A percentile compares a stretch with the other conserved stretches of the same genome.
Conservation (phyloP, 768 basidiomycete genomes). For the Trametes villosa region DNA sequence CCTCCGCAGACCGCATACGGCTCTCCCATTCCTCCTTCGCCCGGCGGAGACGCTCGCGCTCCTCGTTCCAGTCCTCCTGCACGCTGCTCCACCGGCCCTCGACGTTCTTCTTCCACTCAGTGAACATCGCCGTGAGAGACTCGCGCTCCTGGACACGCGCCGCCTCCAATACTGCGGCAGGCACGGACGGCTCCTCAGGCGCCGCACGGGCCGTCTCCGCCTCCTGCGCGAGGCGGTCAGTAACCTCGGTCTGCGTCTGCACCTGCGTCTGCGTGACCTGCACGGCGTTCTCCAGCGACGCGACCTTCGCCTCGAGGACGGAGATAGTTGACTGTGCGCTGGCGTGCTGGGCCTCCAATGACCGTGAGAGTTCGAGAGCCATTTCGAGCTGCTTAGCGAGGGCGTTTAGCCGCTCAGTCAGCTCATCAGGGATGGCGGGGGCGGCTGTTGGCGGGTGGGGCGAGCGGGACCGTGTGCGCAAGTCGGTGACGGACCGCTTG, state of each 20-base stretch:
- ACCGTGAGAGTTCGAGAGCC: slow-evolving; percentile 71
- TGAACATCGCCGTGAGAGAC: slow-evolving; percentile 56
- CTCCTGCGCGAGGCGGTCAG: slow-evolving; percentile 31
- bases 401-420: slow-evolving; percentile 62
- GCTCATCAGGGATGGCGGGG: slow-evolving; percentile 50
- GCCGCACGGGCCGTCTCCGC: slow-evolving; percentile 39
- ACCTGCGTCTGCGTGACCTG: slow-evolving; percentile 49
- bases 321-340: slow-evolving; percentile 77
- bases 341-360: slow-evolving; percentile 77
- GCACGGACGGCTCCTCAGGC: slow-evolving; percentile 21
- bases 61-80: slow-evolving; percentile 81
- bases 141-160: slow-evolving; percentile 47
- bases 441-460: slow-evolving; percentile 26
- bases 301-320: slow-evolving; percentile 69
- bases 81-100: slow-evolving; percentile 81
- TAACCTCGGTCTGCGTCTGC: slow-evolving; percentile 41
- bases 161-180: slow-evolving; percentile 32
- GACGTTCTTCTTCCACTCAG: slow-evolving; percentile 76
- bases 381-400: slow-evolving; percentile 76
- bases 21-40: slow-evolving; percentile 86
- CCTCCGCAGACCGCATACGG: slow-evolving; percentile 56
- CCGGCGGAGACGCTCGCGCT: slow-evolving; percentile 72
- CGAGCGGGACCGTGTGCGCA: slow-evolving; percentile 29
- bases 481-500: slow-evolving; percentile 7
- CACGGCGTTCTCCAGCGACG: slow-evolving; percentile 67